phyloP scores from a whole-genome alignment of 257 asterid genomes.

The Salvia miltiorrhiza region DNA sequence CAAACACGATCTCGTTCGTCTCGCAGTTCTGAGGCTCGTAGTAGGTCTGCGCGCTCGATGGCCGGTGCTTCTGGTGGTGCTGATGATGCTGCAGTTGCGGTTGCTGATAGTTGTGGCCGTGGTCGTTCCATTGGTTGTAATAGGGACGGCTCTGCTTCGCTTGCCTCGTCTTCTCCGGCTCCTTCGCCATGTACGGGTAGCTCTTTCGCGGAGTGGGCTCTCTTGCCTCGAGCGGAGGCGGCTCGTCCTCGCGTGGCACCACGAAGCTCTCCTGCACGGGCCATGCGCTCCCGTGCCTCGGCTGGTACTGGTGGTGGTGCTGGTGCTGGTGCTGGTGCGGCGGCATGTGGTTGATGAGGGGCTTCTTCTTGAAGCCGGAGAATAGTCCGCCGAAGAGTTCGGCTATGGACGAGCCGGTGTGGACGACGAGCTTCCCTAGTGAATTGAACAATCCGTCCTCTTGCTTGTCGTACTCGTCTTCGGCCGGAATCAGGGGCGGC shows the following conservation, averaged over 20 bases:
- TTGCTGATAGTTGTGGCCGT: constrained; percentile 25
- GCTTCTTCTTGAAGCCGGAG: constrained; percentile 48
- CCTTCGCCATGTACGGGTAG: constrained; percentile 42
- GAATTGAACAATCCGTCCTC: constrained; percentile 68
- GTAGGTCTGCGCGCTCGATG: constrained; percentile 57
- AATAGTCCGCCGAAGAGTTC: constrained; percentile 68
- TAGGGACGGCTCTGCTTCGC: constrained; percentile 44
- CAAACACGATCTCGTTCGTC: constrained; percentile 83
- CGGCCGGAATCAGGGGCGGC: constrained; percentile 73
- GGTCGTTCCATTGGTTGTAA: constrained; percentile 44
- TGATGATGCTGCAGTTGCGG: constrained; percentile 45
- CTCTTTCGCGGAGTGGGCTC: constrained; percentile 55
- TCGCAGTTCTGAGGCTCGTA: constrained; percentile 57
- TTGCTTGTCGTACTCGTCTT: constrained; percentile 57
- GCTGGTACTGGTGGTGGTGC: constrained; percentile 31
- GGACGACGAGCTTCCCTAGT: constrained; percentile 50
- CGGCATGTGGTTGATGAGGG: constrained; percentile 39
- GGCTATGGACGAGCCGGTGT: constrained; percentile 54
- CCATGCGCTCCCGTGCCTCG: constrained; percentile 41
- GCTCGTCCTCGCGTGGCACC: constrained; percentile 64
- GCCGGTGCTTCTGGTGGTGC: constrained; percentile 63
- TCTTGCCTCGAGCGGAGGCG: constrained; percentile 57
- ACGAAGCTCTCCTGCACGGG: constrained; percentile 72
- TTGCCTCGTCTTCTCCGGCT: constrained; percentile 43
- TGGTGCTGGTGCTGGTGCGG: constrained; percentile 27